Evolutionary conservation across 2,329 filamentous ascomycete genomes (phyloP), one percentile per base, ranked within the genome.

Genomic region (Verticillium nubilum): DNA sequence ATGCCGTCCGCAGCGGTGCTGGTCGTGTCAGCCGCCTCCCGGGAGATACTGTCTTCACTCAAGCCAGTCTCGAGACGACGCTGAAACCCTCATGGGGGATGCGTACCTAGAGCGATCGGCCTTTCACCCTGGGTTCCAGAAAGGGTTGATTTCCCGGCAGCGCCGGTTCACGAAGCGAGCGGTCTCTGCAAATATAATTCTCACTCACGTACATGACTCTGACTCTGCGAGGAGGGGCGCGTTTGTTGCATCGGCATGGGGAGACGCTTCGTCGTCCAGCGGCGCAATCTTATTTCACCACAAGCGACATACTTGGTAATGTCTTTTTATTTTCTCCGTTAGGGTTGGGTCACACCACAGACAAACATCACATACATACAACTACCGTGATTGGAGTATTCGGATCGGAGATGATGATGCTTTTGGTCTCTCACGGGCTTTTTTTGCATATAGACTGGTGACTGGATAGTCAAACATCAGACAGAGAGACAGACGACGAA

Each of bases 21-120:
- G 94, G 96, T 68, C 90, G 93, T 63, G 86, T 97, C 64, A 95
- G 91, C 70, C 87, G 90, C 56, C 83, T 97, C 62, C 92, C 93
- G 0, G 87, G 86, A 60, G 91, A 93, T 66, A 84, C 88, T 52
- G 91, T 96, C 60, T 93, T 92, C 64, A 92, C 91, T 3, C 82
- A 81, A 68, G 84, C 89, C 33, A 85, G 91, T 59, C 74, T 94
- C 71, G 74, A 78, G 60, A 74, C 86, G 64, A 78, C 79, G 65
- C 76, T 88, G 62, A 87, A 86, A 74, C 85, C 85, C 52, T 74
- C 76, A 57, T 87, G 84, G 85, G 74, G 70, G 64, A 80, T 86
- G 75, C 80, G 82, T 60, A 68, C 72, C 58, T 80, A 53, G 52
- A n/a, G 25, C 52, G 13, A 29, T 17, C 15, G 15, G 19, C 52